Base-by-base conservation (phyloP, 1,139 yeast species). In the Suhomyces bokatorum region DNA sequence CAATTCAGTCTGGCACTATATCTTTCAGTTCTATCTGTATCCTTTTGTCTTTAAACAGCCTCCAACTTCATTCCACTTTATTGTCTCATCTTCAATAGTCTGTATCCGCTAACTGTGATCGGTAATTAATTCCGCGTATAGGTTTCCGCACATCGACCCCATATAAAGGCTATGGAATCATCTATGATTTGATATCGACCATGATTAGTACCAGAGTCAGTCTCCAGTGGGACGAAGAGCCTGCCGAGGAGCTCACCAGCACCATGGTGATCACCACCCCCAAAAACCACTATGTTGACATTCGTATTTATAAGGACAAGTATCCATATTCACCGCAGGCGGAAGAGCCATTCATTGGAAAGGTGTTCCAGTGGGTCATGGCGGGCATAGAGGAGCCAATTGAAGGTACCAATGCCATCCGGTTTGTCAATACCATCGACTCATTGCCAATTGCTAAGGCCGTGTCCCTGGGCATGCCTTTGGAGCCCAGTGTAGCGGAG, bases 201-300 rank as follows among this genome's bases (percentile, higher is more conserved):
- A 49, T 44, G 44, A 15, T 44, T 14, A 47, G 80, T 1, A 69
- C 75, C 6, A 61, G 83, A 54, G 59, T 77, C 11, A 72, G 78
- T 3, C 68, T 80, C 29, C 80, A 77, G 61, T 80, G 85, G 85
- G 71, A 69, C 16, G 75, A 79, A 0, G 64, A 60, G 3, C 62
- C 53, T 4, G 64, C 77, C 1, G 55, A 55, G 5, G 87, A 82
- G 50, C 61, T 63, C 37, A 75, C 87, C 11, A 60, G 64, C 43
- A 81, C 87, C 0, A 55, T 80, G 55, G 85, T 80, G 4, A 52
- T 78, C n/a, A 69, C 76, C 1, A 68, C 81, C 1, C 73, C 75
- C 1, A 53, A 58, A 2, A 67, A 67, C 12, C 70, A 70, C 51
- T 77, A 74, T 59, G 76, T 78, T 16, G 87, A 72, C 49, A 58